Evolutionary conservation across 148 eudicot genomes (phyloP).

Genomic region (Cornus kousa): DNA sequence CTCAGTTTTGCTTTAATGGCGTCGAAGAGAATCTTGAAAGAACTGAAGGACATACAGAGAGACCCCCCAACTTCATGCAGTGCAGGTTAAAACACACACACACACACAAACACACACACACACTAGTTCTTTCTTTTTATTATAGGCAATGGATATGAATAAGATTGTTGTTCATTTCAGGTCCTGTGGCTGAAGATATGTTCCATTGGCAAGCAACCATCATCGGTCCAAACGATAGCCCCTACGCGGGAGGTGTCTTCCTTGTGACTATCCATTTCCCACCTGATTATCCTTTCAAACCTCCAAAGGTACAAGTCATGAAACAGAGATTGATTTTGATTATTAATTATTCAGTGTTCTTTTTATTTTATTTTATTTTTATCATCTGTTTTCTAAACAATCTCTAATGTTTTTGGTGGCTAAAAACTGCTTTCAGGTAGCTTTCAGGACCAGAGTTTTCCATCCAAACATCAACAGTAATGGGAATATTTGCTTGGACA

Average conservation of each 20-base stretch:
- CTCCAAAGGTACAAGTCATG: slow-evolving; percentile 52
- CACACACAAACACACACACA: too few relatives aligned
- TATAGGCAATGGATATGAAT: background rate
- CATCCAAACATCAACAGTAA: slow-evolving; percentile 72
- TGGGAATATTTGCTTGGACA: slow-evolving; percentile 75
- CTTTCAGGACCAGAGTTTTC: slow-evolving; percentile 68
- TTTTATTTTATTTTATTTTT: too few relatives aligned
- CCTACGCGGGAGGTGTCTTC: slow-evolving; percentile 63
- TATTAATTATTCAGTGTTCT: too few relatives aligned
- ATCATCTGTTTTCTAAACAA: background rate
- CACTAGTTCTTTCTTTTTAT: too few relatives aligned
- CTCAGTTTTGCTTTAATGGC: slow-evolving; percentile 37
- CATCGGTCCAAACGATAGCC: slow-evolving; percentile 68
- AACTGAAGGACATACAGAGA: slow-evolving; percentile 71
- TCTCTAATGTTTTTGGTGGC: background rate
- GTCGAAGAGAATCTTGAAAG: slow-evolving; percentile 61
- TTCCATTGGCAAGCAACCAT: slow-evolving; percentile 80
- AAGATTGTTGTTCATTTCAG: slow-evolving; percentile 16
- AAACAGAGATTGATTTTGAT: too few relatives aligned
- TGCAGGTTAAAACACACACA: too few relatives aligned
- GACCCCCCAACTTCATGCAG: slow-evolving; percentile 83
- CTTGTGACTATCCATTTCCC: slow-evolving; percentile 66
- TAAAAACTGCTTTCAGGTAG: slow-evolving; percentile 42
- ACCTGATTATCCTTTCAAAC: slow-evolving; percentile 74
- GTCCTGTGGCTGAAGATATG: slow-evolving; percentile 65